phyloP scores from a whole-genome alignment of 306 rosid species.

The Vicia sativa region DNA sequence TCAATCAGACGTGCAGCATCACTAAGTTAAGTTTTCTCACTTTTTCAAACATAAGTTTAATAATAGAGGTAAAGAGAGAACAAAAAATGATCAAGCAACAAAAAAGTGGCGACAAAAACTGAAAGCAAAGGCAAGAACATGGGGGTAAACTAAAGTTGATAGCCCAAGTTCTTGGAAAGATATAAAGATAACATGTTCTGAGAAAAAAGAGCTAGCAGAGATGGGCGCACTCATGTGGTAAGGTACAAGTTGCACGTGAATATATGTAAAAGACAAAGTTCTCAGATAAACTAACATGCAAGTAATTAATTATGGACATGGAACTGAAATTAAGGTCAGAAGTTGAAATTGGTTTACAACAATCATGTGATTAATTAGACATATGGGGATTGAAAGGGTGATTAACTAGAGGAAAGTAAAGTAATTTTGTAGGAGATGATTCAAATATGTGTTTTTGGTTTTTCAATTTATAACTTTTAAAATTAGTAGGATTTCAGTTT shows the following conservation, averaged over 20 bases:
- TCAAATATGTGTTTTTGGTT: no score
- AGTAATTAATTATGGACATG: constrained; percentile 8
- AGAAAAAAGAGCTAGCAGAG: constrained; percentile 10
- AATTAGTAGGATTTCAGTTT: no score
- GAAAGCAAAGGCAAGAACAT: constrained; percentile 17
- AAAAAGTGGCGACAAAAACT: constrained; percentile 18
- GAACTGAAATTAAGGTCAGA: background rate
- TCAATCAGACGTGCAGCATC: no score
- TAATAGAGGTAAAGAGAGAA: constrained; percentile 1
- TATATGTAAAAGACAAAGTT: constrained; percentile 15
- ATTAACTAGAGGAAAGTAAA: no score
- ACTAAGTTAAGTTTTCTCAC: no score
- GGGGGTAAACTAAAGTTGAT: constrained; percentile 30
- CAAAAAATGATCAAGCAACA: background rate
- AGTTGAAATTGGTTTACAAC: background rate
- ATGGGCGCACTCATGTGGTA: constrained; percentile 25
- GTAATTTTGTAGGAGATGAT: no score
- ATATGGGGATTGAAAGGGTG: no score
- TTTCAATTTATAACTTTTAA: no score
- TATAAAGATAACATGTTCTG: constrained; percentile 9
- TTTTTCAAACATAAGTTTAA: background rate
- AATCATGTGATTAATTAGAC: constrained; percentile 28
- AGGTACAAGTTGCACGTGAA: constrained; percentile 49
- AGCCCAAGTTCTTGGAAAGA: constrained; percentile 20
- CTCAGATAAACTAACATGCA: background rate